Percentiles rank a stretch among this genome's conserved stretches.
phyloP scores from a whole-genome alignment of 345 rosid species.

The Adansonia digitata region DNA sequence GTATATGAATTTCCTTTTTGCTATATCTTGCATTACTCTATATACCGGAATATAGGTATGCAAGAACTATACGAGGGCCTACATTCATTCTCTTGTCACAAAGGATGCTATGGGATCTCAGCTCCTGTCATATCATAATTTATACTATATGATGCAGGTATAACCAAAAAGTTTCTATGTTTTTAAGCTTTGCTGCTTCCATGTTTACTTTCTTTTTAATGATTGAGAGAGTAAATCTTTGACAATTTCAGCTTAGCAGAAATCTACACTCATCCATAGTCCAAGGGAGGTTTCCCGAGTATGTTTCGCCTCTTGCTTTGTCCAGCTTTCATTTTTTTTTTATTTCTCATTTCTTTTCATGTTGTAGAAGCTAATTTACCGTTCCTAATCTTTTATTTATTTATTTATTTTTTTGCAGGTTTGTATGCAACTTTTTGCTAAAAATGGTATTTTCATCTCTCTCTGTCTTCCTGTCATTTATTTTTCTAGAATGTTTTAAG shows the following conservation, averaged over 20 bases:
- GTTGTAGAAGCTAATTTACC: not conserved
- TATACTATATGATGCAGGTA: conserved; percentile 46
- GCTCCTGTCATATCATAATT: conserved; percentile 73
- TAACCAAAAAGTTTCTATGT: not conserved
- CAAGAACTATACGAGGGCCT: conserved; percentile 69
- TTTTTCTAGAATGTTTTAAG: not conserved
- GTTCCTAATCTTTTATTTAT: not conserved
- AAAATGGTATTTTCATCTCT: conserved; percentile 50
- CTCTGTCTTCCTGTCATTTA: not conserved
- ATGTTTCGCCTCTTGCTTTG: conserved; percentile 26
- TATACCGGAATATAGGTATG: conserved; percentile 49
- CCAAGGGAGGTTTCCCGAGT: conserved; percentile 60
- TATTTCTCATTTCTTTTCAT: not conserved
- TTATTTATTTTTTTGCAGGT: conserved; percentile 60
- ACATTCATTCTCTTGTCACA: conserved; percentile 65
- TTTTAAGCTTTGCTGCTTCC: conserved; percentile 1
- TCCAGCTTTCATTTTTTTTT: not conserved
- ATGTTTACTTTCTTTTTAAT: not conserved
- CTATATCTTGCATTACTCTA: not conserved
- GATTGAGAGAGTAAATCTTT: conserved; percentile 9
- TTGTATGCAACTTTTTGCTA: conserved; percentile 56
- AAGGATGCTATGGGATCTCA: conserved; percentile 86
- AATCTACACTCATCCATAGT: conserved; percentile 57
- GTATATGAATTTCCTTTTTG: not conserved
- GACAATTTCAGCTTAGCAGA: conserved; percentile 57